These are phyloP conservation scores for Oryza australiensis DNA, from an alignment of 176 grass and related monocot genomes.

Conservation along the genomic window DNA sequence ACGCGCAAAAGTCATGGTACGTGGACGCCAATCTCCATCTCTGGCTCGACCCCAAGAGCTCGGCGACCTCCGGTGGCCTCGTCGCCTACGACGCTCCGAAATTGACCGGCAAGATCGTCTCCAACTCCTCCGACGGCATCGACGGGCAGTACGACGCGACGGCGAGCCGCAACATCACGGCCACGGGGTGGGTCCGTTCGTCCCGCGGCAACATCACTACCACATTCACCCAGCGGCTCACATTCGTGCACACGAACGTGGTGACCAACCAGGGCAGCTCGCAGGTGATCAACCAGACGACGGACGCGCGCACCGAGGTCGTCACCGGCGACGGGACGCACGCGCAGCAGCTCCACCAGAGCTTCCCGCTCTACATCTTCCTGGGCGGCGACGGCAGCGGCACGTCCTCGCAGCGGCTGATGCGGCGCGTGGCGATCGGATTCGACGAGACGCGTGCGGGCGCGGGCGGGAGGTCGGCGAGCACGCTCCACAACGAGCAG, in stretches of 20 bases:
- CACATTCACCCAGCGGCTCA: slow-evolving; percentile 61
- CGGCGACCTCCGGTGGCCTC: slow-evolving; percentile 47
- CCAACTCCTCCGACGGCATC: slow-evolving; percentile 58
- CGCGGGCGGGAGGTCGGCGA: slow-evolving; percentile 7
- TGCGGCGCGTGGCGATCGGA: slow-evolving; percentile 56
- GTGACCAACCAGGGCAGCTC: slow-evolving; percentile 42
- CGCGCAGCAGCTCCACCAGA: slow-evolving; percentile 50
- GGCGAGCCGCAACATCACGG: slow-evolving; percentile 63
- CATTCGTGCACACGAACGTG: slow-evolving; percentile 66
- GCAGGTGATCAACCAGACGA: slow-evolving; percentile 85
- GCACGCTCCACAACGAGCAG: slow-evolving; percentile 70
- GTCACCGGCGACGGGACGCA: slow-evolving; percentile 27
- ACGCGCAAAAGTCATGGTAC: slow-evolving; percentile 73
- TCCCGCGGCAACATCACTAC: slow-evolving; percentile 90
- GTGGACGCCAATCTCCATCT: slow-evolving; percentile 92
- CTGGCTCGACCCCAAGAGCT: slow-evolving; percentile 68
- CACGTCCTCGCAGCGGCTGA: slow-evolving; percentile 50
- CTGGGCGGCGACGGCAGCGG: slow-evolving; percentile 53
- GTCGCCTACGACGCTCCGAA: slow-evolving; percentile 59
- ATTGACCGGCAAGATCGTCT: slow-evolving; percentile 35
- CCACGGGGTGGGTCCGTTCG: slow-evolving; percentile 71
- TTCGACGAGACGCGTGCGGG: slow-evolving; percentile 56
- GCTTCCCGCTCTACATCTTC: slow-evolving; percentile 85
- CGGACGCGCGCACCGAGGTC: slow-evolving; percentile 42
- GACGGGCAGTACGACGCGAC: slow-evolving; percentile 52